A percentile compares a stretch with the other conserved stretches of the same genome.
Evolutionary conservation across 768 basidiomycete species (phyloP).

Genomic region (Rickenella mellea): DNA sequence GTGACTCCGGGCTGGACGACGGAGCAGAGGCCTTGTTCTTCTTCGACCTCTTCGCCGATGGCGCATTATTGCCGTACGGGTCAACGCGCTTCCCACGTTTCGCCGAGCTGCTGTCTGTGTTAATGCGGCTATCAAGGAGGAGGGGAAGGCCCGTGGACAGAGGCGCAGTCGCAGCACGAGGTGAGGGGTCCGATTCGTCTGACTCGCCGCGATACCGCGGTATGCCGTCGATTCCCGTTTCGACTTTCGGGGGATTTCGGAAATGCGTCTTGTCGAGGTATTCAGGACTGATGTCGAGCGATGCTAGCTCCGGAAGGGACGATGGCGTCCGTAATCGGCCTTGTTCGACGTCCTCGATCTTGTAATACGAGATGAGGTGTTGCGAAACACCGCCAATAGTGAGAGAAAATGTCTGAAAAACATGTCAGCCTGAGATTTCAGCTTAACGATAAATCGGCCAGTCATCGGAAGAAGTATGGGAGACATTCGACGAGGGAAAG

Average conservation of each 20-base stretch:
- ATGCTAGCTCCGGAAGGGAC: constrained; percentile 76
- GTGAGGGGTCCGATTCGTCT: constrained; percentile 40
- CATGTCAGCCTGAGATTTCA: too few relatives aligned
- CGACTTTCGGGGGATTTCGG: constrained; percentile 82
- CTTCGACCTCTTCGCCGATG: constrained; percentile 29
- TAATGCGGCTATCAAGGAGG: constrained; percentile 34
- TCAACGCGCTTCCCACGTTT: constrained; percentile 35
- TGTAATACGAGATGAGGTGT: constrained; percentile 93
- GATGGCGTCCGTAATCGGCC: constrained; percentile 86
- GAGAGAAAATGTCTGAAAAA: constrained; percentile 76
- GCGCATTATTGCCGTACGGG: constrained; percentile 26
- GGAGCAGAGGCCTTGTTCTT: constrained; percentile 18
- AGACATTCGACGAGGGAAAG: not conserved
- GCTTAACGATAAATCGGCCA: too few relatives aligned
- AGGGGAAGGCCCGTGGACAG: constrained; percentile 39
- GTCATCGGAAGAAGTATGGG: too few relatives aligned
- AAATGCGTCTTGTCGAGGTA: constrained; percentile 90
- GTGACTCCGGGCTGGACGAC: not conserved
- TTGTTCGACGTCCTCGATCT: constrained; percentile 80
- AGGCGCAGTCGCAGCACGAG: constrained; percentile 27
- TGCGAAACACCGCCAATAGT: constrained; percentile 79
- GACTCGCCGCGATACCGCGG: constrained; percentile 79
- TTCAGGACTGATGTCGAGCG: constrained; percentile 77
- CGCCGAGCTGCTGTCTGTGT: constrained; percentile 18
- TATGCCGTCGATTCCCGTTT: constrained; percentile 74